phyloP scores from a whole-genome alignment of 2,329 filamentous ascomycete genomes.

The Ophiocordyceps camponoti-floridani region DNA sequence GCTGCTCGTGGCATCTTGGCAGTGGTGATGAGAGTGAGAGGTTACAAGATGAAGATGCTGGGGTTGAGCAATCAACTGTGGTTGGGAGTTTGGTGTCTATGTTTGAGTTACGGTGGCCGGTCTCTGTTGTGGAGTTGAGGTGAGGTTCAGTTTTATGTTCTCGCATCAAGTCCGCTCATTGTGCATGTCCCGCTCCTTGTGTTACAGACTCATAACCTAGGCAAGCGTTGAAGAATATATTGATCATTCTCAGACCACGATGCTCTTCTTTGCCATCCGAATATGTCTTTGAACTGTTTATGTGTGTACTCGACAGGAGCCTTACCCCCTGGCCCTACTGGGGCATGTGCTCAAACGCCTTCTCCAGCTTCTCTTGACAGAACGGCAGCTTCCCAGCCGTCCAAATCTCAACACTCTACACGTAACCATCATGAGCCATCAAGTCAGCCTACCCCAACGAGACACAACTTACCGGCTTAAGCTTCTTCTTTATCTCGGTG shows the following conservation, averaged over 20 bases:
- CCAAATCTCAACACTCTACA: conserved; percentile 52
- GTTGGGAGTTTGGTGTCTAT: neutral
- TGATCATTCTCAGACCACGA: too few relatives aligned
- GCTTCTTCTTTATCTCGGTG: conserved; percentile 44
- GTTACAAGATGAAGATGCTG: neutral
- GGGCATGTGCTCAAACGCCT: conserved; percentile 47
- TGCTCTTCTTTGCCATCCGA: neutral
- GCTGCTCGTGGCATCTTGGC: too few relatives aligned
- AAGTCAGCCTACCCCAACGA: too few relatives aligned
- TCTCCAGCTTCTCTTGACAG: conserved; percentile 45
- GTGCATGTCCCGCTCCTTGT: too few relatives aligned
- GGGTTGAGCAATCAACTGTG: neutral
- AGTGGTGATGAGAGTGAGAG: too few relatives aligned
- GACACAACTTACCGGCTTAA: conserved; percentile 37
- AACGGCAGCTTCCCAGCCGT: conserved; percentile 51
- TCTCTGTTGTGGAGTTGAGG: neutral
- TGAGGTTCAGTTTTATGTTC: neutral
- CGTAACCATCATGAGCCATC: neutral
- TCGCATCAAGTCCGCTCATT: neutral
- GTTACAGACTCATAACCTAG: too few relatives aligned
- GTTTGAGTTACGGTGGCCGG: neutral
- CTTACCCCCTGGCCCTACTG: conserved; percentile 18
- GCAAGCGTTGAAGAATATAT: neutral
- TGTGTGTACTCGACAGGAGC: neutral
- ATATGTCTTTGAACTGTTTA: neutral